Base-by-base conservation (phyloP, 768 basidiomycete species). In the Podaxis mareebaensis region DNA sequence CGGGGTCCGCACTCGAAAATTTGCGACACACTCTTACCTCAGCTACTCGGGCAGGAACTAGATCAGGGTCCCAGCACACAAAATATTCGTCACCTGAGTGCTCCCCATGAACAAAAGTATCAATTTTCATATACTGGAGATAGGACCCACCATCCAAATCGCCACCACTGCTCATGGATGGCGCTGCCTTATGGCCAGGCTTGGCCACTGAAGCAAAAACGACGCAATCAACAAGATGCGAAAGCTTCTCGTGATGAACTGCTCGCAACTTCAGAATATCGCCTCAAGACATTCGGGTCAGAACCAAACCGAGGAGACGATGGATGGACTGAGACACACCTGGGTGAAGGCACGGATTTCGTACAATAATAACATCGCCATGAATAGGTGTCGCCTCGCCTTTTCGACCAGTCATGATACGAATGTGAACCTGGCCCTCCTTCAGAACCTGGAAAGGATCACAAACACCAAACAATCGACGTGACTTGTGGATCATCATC, bases 281-380 rank as follows among this genome's bases (percentile, higher is more conserved):
- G 20, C 88, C 86, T 85, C 36, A 28, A 36, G 52, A 46, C 28
- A 5, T 4, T 33, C 40, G 40, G 30, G 36, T 46, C 39, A 3
- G 28, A 22, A 53, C n/a, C 28, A 60, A 17, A 24, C 17, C 20
- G 36, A 56, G 12, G 3, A 8, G 8, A 20, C 22, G 7, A 17
- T 17, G 38, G 1, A 28, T 22, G 54, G 3, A 3, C 17, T 12
- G 13, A 49, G 1, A 64, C 73, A 3, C 56, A 85, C 86, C 88
- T 22, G 88, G 87, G 72, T 89, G 86, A 51, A 89, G 78, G 65
- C 88, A 90, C 0, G 88, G 88, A 69, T 90, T 90, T 22, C 87
- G 76, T 3, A 88, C 86, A 4, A 89, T 82, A 4, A 89, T 74
- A 0, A 89, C 86, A 66, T 88, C 85, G 0, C 82, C 80, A 64